Conservation (phyloP, 139 green algal genomes). For the Micractinium conductrix region DNA sequence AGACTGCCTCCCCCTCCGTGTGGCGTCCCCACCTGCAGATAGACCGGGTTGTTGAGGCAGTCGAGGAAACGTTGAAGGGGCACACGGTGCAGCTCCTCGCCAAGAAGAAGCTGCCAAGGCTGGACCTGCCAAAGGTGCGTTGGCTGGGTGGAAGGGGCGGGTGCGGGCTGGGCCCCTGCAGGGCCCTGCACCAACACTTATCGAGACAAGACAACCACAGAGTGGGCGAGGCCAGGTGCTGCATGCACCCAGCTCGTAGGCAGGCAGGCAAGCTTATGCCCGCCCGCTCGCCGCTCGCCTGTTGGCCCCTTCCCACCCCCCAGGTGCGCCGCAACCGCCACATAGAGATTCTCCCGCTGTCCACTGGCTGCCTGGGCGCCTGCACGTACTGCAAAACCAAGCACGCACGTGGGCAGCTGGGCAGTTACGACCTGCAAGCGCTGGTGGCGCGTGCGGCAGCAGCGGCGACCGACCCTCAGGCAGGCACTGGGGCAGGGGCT, state of each 20-base stretch:
- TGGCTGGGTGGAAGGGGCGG: too few species aligned
- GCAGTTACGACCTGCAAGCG: constrained; percentile 69
- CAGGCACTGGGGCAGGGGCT: not conserved
- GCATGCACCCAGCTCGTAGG: too few species aligned
- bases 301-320: not conserved
- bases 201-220: not conserved
- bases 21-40: too few species aligned
- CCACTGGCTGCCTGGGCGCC: constrained; percentile 79
- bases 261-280: too few species aligned
- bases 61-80: constrained; percentile 91
- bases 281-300: not conserved
- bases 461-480: constrained; percentile 26
- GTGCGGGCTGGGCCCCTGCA: too few species aligned
- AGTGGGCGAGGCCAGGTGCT: too few species aligned
- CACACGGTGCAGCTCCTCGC: constrained; percentile 83
- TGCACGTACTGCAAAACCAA: constrained; percentile 99
- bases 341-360: constrained; percentile 94
- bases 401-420: constrained; percentile 88
- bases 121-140: constrained; percentile 92
- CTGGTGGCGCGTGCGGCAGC: constrained; percentile 64
- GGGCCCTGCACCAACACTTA: not conserved
- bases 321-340: constrained; percentile 85
- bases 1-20: too few species aligned
- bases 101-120: constrained; percentile 80
- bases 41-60: constrained; percentile 90